Evolutionary conservation across 2,329 filamentous ascomycete species (phyloP), one percentile per base, ranked within the genome.

Genomic region (Teratosphaeria gauchensis): DNA sequence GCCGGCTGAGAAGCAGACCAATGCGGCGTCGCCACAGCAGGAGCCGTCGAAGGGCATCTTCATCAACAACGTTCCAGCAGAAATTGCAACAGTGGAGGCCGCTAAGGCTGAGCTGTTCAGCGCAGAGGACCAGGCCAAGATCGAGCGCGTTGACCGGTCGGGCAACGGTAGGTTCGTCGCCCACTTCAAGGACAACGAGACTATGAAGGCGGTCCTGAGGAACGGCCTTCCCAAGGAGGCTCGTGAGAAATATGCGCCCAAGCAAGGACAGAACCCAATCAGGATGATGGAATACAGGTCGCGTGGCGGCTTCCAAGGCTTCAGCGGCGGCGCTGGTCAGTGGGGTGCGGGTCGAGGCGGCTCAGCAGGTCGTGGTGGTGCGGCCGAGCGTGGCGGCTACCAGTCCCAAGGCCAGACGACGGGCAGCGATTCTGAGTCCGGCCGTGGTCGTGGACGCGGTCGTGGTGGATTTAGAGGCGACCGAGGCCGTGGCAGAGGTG

Each of bases 131-230:
- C 86, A 84, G 70, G 72, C 82, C 33, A 96, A 95, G 77, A 90
- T 96, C 64, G 74, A 84, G 57, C 79, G 78, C 68, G 74, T 83
- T 58, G 78, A 80, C 69, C 92, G 90, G 75, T 89, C 85, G 78
- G 89, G 85, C 79, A 84, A 84, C 68, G 84, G 85, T 62, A 90
- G 90, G 77, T 92, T 87, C 76, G 89, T 96, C 55, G 90, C 90
- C 30, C 87, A 92, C 64, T 97, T 97, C 77, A 84, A 87, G 71
- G 89, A 82, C 2, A 71, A 79, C 2, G 88, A 95, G 65, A 89
- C 95, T 55, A 89, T 92, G 69, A 89, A 92, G 67, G 84, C 82
- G 35, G 90, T 91, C 35, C 81, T 96, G 69, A 82, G 85, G 51
- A 85, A 85, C 63, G 80, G 95, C 59, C 83, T 90, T 4, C 81